phyloP scores from a whole-genome alignment of 441 rosid species.

The Daphne laureola region DNA sequence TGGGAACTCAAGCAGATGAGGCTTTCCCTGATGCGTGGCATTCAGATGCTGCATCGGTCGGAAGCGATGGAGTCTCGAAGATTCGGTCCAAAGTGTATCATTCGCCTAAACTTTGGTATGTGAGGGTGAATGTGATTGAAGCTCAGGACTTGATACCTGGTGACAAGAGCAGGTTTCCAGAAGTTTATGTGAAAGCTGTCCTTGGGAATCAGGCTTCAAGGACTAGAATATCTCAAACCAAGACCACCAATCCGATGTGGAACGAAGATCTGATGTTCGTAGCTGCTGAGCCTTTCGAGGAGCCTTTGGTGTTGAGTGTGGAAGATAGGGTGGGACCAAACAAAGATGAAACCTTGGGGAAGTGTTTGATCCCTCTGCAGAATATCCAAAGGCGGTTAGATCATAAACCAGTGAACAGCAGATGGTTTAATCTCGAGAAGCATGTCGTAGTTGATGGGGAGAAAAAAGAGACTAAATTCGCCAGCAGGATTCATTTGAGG shows the following conservation, averaged over 20 bases:
- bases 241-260: constrained; percentile 66
- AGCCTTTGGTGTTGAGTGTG: constrained; percentile 42
- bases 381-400: constrained; percentile 52
- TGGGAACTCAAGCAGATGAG: constrained; percentile 91
- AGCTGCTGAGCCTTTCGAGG: constrained; percentile 68
- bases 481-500: constrained; percentile 79
- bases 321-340: constrained; percentile 47
- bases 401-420: constrained; percentile 48
- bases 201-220: constrained; percentile 55
- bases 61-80: constrained; percentile 29
- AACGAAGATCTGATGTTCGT: constrained; percentile 79
- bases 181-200: constrained; percentile 49
- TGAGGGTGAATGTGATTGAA: constrained; percentile 66
- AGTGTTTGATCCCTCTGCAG: constrained; percentile 40
- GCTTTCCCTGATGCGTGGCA: constrained; percentile 91
- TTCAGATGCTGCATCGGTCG: constrained; percentile 59
- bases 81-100: constrained; percentile 63
- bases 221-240: constrained; percentile 45
- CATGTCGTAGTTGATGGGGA: constrained; percentile 48
- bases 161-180: constrained; percentile 61
- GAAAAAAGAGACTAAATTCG: constrained; percentile 56
- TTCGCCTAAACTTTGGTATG: constrained; percentile 75
- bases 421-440: constrained; percentile 66
- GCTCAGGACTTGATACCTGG: constrained; percentile 63
- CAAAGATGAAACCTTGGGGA: constrained; percentile 49